These are phyloP conservation scores for Trichoderma orchidacearum DNA, from an alignment of 495 filamentous ascomycete species.

Conservation along the genomic window DNA sequence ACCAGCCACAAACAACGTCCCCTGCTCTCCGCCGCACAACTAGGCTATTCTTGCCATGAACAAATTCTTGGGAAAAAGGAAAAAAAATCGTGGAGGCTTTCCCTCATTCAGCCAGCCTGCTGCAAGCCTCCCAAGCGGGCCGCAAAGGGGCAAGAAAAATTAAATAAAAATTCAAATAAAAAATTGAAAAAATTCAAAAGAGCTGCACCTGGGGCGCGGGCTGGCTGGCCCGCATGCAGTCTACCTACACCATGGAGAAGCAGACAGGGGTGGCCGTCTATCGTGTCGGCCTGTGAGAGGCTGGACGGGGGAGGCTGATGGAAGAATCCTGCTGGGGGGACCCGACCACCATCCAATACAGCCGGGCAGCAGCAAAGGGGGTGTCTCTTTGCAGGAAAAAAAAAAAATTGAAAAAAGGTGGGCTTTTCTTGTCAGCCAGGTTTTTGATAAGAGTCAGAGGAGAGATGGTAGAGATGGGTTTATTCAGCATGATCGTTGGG, in stretches of 20 bases:
- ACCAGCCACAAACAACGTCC: no score
- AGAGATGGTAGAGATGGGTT: no score
- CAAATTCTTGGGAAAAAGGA: not conserved
- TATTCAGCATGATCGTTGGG: no score
- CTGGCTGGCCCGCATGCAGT: not conserved
- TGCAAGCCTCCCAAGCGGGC: not conserved
- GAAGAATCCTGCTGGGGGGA: not conserved
- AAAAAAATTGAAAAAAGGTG: not conserved
- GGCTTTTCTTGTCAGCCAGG: no score
- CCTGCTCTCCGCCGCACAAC: no score
- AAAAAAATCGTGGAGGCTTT: not conserved
- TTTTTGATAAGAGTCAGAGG: no score
- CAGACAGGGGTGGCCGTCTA: not conserved
- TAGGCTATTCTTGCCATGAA: not conserved
- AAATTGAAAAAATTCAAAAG: no score
- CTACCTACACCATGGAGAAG: not conserved
- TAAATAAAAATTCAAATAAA: no score
- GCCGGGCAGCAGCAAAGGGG: not conserved
- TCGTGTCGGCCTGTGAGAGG: not conserved
- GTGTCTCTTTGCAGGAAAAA: not conserved
- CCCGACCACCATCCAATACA: not conserved
- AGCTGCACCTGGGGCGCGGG: no score
- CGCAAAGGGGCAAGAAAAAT: not conserved
- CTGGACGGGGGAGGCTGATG: not conserved
- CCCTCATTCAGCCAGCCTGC: not conserved